Base-by-base conservation (phyloP, 2,329 filamentous ascomycete genomes). In the Microcera coccophila region DNA sequence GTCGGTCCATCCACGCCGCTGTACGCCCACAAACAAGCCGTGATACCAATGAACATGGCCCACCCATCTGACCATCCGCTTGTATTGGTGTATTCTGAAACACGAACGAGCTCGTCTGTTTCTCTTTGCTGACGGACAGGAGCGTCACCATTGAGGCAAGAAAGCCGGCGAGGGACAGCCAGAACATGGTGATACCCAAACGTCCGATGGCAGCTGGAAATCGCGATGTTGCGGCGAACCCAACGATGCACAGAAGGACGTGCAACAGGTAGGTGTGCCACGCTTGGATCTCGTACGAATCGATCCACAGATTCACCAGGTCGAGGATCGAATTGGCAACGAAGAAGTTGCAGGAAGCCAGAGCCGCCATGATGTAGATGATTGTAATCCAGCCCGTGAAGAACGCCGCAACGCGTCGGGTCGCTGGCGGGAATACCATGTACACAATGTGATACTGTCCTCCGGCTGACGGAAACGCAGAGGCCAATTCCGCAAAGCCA, bases 371-470 rank as follows among this genome's bases (percentile, higher is more conserved):
- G 36, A 58, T 54, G 26, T 56, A 58, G 24, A 58, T 56, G 15
- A 58, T 50, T 4, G 53, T 44, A 9, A 55, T 48, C 54, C 54
- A 58, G 0, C 47, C 55, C 0, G 54, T 58, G 28, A 56, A 54
- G 29, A 58, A 58, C 1, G 55, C 54, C 3, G 54, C 54, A 16
- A 48, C 40, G 11, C 41, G 54, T 10, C 55, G 51, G 4, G 51
- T 54, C 8, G 54, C 48, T 2, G 49, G 39, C 1, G 55, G 53
- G 33, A 58, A 58, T 1, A 42, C 42, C 52, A 55, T 58, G 38
- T 56, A 58, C 7, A 58, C 55, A 16, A 58, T 58, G 17, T 58
- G 55, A 15, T 58, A 58, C 17, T 58, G 55, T 9, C 55, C 55
- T 11, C 55, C 55, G 5, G 53, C 53, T 1, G 55, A 58, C 5